Evolutionary conservation across 805 yeast species (phyloP), one percentile per base, ranked within the genome.

Genomic region (Teunomyces cretensis): DNA sequence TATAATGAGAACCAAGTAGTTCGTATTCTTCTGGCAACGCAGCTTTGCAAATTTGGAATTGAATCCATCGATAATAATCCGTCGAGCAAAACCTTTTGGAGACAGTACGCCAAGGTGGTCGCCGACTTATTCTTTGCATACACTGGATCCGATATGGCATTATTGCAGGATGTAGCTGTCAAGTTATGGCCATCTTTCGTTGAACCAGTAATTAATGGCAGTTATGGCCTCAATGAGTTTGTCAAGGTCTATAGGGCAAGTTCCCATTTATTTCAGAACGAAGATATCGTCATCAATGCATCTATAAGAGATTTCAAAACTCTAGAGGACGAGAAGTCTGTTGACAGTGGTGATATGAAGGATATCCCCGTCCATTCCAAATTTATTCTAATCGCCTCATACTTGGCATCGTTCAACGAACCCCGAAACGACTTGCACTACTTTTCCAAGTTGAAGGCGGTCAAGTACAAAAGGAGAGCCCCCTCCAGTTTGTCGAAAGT

Each of bases 311-410:
- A 61, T 35, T 67, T 55, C 41, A 55, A 45, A 3, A 60, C 65
- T 0, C 41, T 48, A 47, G 55, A 53, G 32, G 58, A 51, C 7
- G 70, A 63, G 41, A 43, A 42, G 9, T 37, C 47, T 4, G 46
- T 55, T n/a, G 50, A 56, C 1, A 45, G 46, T 24, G 53, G 52
- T 46, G 43, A 43, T 52, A 56, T 62, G 12, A 54, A 73, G 42
- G 84, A 82, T 51, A 65, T 87, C 33, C 81, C 91, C 0, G 59
- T 57, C 7, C 75, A 79, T 41, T 77, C 92, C 2, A 86, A 87
- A 57, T 88, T 78, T 57, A 64, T 91, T n/a, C 64, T 90, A 12
- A 76, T 89, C 27, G 88, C 96, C 1, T 83, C 96, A 0, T 91
- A 86, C 60, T 66, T 90, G 39, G 95, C 96, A 0, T 88, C 96